These are phyloP conservation scores for Oryza rufipogon DNA, from an alignment of 176 grass and related monocot species.

Conservation along the genomic window DNA sequence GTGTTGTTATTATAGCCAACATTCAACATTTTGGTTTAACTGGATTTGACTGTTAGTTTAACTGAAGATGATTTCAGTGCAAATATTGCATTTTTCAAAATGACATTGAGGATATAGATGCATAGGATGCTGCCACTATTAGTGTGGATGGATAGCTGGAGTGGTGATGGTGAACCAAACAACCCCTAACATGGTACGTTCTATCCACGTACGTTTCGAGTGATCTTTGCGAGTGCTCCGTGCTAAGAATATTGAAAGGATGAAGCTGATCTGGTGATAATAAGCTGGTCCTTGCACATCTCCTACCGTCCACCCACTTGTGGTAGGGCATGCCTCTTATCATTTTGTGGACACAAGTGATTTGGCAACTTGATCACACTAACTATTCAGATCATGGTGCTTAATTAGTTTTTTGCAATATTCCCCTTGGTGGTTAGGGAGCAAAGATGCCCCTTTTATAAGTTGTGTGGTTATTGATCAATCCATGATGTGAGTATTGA, in stretches of 20 bases:
- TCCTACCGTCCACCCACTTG: background rate
- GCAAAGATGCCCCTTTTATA: background rate
- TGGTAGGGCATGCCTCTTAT: conserved; percentile 23
- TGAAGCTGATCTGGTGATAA: background rate
- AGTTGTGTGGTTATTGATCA: conserved; percentile 3
- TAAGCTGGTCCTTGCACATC: background rate
- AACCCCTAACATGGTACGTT: background rate
- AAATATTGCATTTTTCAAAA: background rate
- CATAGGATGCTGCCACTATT: background rate
- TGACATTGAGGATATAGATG: background rate
- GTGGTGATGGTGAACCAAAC: background rate
- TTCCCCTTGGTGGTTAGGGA: background rate
- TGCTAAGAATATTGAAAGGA: background rate
- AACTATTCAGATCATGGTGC: conserved; percentile 4
- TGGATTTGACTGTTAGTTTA: background rate
- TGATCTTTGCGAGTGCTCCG: background rate
- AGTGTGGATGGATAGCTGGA: no score
- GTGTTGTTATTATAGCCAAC: background rate
- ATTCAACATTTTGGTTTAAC: background rate
- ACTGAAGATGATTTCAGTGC: background rate
- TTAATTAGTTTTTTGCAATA: conserved; percentile 18
- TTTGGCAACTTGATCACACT: conserved; percentile 19
- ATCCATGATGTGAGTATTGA: background rate
- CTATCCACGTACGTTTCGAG: background rate
- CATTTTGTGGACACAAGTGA: conserved; percentile 24